These are phyloP conservation scores for Drechslerella dactyloides DNA, from an alignment of 2,329 filamentous ascomycete genomes.

Conservation along the genomic window DNA sequence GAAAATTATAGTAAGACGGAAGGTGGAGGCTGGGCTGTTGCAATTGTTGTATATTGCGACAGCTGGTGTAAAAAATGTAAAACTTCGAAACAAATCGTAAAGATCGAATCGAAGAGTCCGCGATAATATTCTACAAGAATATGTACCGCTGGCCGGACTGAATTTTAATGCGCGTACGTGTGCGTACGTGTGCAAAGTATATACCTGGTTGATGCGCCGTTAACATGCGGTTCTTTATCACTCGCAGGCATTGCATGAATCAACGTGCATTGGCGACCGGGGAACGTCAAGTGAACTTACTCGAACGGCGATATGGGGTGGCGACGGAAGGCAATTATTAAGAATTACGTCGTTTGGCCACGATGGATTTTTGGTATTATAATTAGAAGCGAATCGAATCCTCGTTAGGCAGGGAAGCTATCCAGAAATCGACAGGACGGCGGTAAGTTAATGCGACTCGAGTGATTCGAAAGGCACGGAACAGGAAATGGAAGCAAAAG, in stretches of 20 bases:
- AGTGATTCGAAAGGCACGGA: not conserved
- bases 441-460: not conserved
- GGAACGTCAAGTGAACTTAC: slow-evolving; percentile 32
- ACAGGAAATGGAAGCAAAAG: slow-evolving; percentile 32
- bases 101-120: slow-evolving; percentile 52
- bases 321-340: slow-evolving; percentile 36
- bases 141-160: slow-evolving; percentile 27
- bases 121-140: slow-evolving; percentile 51
- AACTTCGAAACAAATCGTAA: slow-evolving; percentile 54
- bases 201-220: slow-evolving; percentile 2
- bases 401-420: slow-evolving; percentile 10
- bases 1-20: slow-evolving; percentile 6
- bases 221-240: slow-evolving; percentile 10
- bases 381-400: slow-evolving; percentile 48
- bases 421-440: slow-evolving; percentile 1
- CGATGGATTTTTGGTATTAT: slow-evolving; percentile 12
- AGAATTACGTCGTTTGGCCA: slow-evolving; percentile 46
- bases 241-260: slow-evolving; percentile 24
- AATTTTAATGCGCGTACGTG: slow-evolving; percentile 28
- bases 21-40: not conserved
- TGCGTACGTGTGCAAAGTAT: not conserved
- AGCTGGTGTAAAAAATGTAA: not conserved
- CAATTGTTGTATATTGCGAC: slow-evolving; percentile 57
- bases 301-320: slow-evolving; percentile 39
- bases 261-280: not conserved